Evolutionary conservation across 73 alveolate species (phyloP), one percentile per base, ranked within the genome.

Genomic region (Blepharisma stoltei): DNA sequence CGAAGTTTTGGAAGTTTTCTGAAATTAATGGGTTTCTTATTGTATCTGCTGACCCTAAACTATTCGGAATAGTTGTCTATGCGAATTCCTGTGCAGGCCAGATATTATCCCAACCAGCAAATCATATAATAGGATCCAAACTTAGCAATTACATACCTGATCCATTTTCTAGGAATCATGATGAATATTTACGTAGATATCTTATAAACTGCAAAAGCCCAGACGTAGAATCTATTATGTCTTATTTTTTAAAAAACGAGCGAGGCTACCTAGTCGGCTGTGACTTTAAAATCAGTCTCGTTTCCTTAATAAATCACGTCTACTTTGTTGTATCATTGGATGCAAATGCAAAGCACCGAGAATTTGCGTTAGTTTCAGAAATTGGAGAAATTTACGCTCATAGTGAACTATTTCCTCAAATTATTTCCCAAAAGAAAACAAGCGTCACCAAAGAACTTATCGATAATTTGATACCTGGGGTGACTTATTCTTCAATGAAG

Each of bases 201-300:
- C 46, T 25, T 38, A 60, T 14, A 18, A 18, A 60, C 73, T 60
- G 73, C 73, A 60, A 8, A 18, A 14, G 46, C 14, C 14, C 46
- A 14, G 49, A 9, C 5, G 18, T 60, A 18, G 0, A 0, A 2
- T 8, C 23, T 1, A n/a, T 38, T 60, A 8, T 25, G 14, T 20
- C 46, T 60, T 9, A 14, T n/a, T 25, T 60, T 60, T 60, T 60
- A 2, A n/a, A 60, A 25, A 60, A 0, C 0, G 73, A 60, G 5
- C 14, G 73, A 60, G 73, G 73, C 2, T 60, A 1, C 23, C 46
- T 52, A 52, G 66, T 52, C 23, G 66, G 23, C n/a, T 52, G 66
- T 20, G n/a, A 52, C 23, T 14, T 52, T 20, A 52, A 52, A 52
- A 52, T 20, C n/a, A 52, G 27, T 2, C 4, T 11, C 0, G 23